Evolutionary conservation across 768 basidiomycete species (phyloP).

Genomic region (Macrocybe gigantea): DNA sequence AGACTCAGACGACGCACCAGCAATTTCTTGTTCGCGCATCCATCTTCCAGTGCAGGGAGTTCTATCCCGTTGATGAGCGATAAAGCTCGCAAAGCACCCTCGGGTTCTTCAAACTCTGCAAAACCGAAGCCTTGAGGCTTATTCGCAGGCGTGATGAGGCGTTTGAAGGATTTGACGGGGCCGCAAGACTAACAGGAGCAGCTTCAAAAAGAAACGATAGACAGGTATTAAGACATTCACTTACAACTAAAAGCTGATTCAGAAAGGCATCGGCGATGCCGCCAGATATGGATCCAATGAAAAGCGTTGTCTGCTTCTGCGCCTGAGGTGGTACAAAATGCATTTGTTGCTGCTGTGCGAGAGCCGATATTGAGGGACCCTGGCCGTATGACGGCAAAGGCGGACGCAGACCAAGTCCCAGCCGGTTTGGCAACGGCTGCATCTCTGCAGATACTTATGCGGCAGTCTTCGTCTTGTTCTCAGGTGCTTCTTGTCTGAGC

Average conservation of each 20-base stretch:
- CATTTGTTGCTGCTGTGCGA: slow-evolving; percentile 81
- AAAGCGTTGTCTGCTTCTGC: slow-evolving; percentile 71
- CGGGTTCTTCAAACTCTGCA: slow-evolving; percentile 92
- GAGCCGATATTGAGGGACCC: slow-evolving; percentile 87
- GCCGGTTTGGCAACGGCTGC: slow-evolving; percentile 67
- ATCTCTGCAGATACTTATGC: slow-evolving; percentile 27
- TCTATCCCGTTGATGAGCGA: slow-evolving; percentile 45
- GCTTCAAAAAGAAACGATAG: background rate
- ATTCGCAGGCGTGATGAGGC: slow-evolving; percentile 86
- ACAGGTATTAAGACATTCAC: slow-evolving; percentile 17
- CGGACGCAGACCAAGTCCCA: slow-evolving; percentile 86
- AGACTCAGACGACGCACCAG: slow-evolving; percentile 51
- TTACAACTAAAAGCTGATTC: slow-evolving; percentile 69
- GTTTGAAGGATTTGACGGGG: slow-evolving; percentile 83
- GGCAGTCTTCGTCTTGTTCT: background rate
- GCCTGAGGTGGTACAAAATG: slow-evolving; percentile 61
- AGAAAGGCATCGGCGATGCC: slow-evolving; percentile 83
- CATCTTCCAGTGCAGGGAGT: slow-evolving; percentile 47
- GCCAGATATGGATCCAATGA: slow-evolving; percentile 93
- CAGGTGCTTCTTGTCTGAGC: too few species aligned
- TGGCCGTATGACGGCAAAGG: slow-evolving; percentile 85
- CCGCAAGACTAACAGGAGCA: slow-evolving; percentile 70
- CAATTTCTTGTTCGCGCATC: slow-evolving; percentile 45
- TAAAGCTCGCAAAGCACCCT: slow-evolving; percentile 74
- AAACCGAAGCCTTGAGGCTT: slow-evolving; percentile 97